Base-by-base conservation (phyloP, 345 rosid genomes). In the Murraya paniculata region DNA sequence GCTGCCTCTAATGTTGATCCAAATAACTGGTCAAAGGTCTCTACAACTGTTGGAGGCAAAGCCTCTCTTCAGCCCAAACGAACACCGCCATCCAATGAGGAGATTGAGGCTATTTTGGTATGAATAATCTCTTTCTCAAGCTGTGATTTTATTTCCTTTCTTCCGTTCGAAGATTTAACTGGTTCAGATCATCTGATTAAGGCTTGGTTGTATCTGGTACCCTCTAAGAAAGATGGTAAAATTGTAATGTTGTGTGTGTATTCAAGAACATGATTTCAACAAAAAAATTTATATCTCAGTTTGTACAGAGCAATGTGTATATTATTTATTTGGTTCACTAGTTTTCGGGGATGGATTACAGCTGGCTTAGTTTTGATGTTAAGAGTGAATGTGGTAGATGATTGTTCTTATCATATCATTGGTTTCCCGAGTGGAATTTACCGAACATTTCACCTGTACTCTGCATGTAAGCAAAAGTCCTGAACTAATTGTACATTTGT, bases 21-120 rank as follows among this genome's bases (percentile, higher is more conserved):
- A 6, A 65, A 85, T 33, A 88, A 88, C 84, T 88, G 84, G 76
- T 81, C 88, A 68, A 89, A 85, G 70, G 82, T 50, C 58, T 80
- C 89, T 25, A 39, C 65, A 67, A 73, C 89, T 72, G 71, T 82
- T 2, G 92, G 96, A 76, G 98, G 99, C 61, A 91, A 92, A 83
- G 99, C 99, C 64, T 93, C 97, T 59, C 83, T 91, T 62, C 98
- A 91, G 88, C 99, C 95, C 18, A 92, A 90, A 76, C 90, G 99
- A 76, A 88, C 90, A 0, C 93, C 96, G 2, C 72, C 93, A 21
- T 89, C 96, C 11, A 87, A 89, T 69, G 97, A 95, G 72, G 99
- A 95, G 87, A 95, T 92, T 39, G 95, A 92, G 67, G 90, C 97
- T 21, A 91, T 93, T 76, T 77, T 92, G 96, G 99, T 95, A 76